Evolutionary conservation across 1,284 basidiomycete genomes (phyloP).

Genomic region (Leccinum pachyderme): DNA sequence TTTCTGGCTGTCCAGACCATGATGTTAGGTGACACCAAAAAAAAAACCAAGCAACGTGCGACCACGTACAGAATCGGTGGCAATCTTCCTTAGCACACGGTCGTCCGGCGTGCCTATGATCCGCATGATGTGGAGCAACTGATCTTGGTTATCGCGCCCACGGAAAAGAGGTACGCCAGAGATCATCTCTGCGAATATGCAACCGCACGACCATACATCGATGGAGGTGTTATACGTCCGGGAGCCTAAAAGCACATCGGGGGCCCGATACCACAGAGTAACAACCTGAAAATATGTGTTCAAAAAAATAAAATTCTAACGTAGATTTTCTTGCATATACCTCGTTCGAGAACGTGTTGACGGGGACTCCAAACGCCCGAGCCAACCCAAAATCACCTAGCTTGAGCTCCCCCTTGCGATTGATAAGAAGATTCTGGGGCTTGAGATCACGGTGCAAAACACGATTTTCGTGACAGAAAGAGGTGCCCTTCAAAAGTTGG

Average conservation of each 20-base stretch:
- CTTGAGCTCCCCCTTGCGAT: constrained; percentile 95
- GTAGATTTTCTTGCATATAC: constrained; percentile 39
- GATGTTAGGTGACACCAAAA: constrained; percentile 8
- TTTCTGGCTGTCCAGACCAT: constrained; percentile 71
- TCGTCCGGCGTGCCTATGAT: constrained; percentile 97
- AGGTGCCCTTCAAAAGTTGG: constrained; percentile 95
- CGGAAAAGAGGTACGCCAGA: constrained; percentile 96
- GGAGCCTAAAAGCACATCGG: constrained; percentile 95
- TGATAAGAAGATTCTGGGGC: constrained; percentile 97
- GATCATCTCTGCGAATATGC: constrained; percentile 99
- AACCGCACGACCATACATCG: constrained; percentile 99
- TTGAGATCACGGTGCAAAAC: constrained; percentile 97
- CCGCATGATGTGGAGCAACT: constrained; percentile 96
- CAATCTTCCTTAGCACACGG: constrained; percentile 84
- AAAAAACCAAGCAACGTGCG: neutral
- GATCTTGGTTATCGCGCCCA: constrained; percentile 97
- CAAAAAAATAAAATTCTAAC: neutral
- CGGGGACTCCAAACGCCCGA: constrained; percentile 92
- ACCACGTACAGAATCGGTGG: constrained; percentile 79
- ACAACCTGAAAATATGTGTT: constrained; percentile 66
- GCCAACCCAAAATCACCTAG: constrained; percentile 96
- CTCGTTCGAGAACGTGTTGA: constrained; percentile 96
- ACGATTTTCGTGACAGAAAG: constrained; percentile 98
- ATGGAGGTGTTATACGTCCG: constrained; percentile 98
- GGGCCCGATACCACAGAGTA: constrained; percentile 98